phyloP scores from a whole-genome alignment of 805 yeast species.

The Starmerella apicola region DNA sequence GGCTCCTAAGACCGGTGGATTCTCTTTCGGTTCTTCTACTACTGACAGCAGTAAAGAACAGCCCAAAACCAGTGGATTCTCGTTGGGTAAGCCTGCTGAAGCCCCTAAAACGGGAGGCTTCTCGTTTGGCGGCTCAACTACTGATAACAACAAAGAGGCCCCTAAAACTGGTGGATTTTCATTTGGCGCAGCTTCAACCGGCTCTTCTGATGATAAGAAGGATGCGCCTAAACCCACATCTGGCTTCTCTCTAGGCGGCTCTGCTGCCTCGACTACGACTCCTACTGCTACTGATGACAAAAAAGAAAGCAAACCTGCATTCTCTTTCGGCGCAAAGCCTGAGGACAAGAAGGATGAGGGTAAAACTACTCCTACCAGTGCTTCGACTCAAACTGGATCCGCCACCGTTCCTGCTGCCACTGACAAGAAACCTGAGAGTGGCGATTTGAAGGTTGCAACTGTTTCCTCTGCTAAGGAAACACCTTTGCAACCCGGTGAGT shows the following conservation, averaged over 20 bases:
- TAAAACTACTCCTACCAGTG: too few relatives aligned
- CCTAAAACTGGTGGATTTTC: constrained; percentile 20
- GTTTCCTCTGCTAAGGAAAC: constrained; percentile 2
- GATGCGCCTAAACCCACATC: neutral
- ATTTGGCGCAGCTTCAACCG: constrained; percentile 18
- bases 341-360: constrained; percentile 13
- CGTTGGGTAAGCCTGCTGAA: too few relatives aligned
- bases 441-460: constrained; percentile 9
- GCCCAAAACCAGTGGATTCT: too few relatives aligned
- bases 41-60: constrained; percentile 9
- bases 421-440: constrained; percentile 3
- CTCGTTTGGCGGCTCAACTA: too few relatives aligned
- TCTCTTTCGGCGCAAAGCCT: constrained; percentile 23
- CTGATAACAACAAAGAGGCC: constrained; percentile 13
- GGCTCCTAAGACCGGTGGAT: constrained; percentile 12
- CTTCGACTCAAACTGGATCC: too few relatives aligned
- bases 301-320: constrained; percentile 14
- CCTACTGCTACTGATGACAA: constrained; percentile 2
- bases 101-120: too few relatives aligned
- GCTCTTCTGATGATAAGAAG: neutral
- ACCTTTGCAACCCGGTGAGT: constrained; percentile 31
- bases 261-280: neutral
- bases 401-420: neutral
- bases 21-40: constrained; percentile 23
- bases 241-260: neutral